Evolutionary conservation across 257 asterid species (phyloP).

Genomic region (Rubia yunnanensis): DNA sequence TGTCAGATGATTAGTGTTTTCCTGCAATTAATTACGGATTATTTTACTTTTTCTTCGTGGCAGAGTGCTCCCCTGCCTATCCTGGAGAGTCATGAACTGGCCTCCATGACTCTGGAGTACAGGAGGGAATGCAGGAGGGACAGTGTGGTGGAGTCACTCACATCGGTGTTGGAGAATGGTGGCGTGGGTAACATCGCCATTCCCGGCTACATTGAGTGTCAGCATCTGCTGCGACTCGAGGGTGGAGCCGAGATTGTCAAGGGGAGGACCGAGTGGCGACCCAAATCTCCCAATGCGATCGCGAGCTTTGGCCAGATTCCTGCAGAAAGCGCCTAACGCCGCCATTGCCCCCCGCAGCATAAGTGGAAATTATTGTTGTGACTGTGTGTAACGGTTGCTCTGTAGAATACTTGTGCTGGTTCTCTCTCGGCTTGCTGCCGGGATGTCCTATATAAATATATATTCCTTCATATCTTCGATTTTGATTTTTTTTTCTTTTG

Average conservation of each 20-base stretch:
- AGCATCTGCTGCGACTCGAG: slow-evolving; percentile 84
- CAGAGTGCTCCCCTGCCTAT: slow-evolving; percentile 83
- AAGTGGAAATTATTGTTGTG: slow-evolving; percentile 14
- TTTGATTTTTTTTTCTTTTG: neutral
- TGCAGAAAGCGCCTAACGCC: slow-evolving; percentile 30
- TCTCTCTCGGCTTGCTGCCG: neutral
- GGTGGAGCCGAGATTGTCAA: slow-evolving; percentile 80
- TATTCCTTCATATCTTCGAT: slow-evolving; percentile 6
- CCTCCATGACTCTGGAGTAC: slow-evolving; percentile 75
- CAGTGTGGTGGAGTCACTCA: slow-evolving; percentile 86
- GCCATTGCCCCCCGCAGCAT: slow-evolving; percentile 3
- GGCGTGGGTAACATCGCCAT: slow-evolving; percentile 28
- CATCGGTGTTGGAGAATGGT: slow-evolving; percentile 44
- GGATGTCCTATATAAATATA: slow-evolving; percentile 8
- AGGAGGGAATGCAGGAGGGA: slow-evolving; percentile 96
- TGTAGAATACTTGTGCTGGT: slow-evolving; percentile 18
- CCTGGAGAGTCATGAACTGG: slow-evolving; percentile 81
- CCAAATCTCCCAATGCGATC: slow-evolving; percentile 38
- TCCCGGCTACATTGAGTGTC: slow-evolving; percentile 59
- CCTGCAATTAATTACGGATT: too few relatives aligned
- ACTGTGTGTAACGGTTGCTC: slow-evolving; percentile 18
- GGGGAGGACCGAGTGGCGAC: slow-evolving; percentile 91
- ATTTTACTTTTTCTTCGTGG: neutral
- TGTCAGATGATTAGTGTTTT: neutral
- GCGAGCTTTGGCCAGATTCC: slow-evolving; percentile 41